Base-by-base conservation (phyloP, 805 yeast species). In the Candida pseudoglaebosa region DNA sequence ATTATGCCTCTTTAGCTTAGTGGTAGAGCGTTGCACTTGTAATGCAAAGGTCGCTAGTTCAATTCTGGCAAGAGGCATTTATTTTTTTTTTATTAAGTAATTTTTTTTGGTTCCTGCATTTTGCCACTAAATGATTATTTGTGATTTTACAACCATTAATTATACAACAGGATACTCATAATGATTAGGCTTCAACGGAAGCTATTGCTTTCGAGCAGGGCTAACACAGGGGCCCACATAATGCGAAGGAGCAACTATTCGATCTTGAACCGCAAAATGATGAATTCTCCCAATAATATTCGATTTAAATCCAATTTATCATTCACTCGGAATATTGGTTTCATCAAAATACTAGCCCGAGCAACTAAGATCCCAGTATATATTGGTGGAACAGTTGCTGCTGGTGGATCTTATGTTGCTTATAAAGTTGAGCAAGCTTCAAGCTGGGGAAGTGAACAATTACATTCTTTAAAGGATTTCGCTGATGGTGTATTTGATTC, bases 1-100 rank as follows among this genome's bases (percentile, higher is more conserved):
- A 31, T 13, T 40, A 37, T 36, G 95, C 95, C 95, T 76, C 80
- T 78, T 86, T 87, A 86, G 95, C 95, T 86, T 85, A 87, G 96
- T 84, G 95, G 95, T 86, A 87, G 93, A 86, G 95, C 95, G 95
- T 84, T 84, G 95, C 96, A 87, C 96, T 87, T 87, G 96, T 87
- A 87, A 84, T 84, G 95, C 93, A 82, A 83, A 83, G 91, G 89
- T 84, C 91, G 88, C 87, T 82, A 82, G 89, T 82, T 82, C 88
- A 80, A 82, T 79, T 80, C 88, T 80, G 87, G 84, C 84, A 81
- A 75, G 77, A 66, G 87, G 87, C 87, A 79, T 24, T 42, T 49
- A 38, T 48, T 62, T 57, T 49, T 39, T 40, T 36, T 39, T 41
- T 29, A 37, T 18, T 28, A 22, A 22, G 12, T 8, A 22, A 7